Evolutionary conservation across 176 grass and related monocot species (phyloP), one percentile per base, ranked within the genome.

Genomic region (Echinochloa phyllopogon): DNA sequence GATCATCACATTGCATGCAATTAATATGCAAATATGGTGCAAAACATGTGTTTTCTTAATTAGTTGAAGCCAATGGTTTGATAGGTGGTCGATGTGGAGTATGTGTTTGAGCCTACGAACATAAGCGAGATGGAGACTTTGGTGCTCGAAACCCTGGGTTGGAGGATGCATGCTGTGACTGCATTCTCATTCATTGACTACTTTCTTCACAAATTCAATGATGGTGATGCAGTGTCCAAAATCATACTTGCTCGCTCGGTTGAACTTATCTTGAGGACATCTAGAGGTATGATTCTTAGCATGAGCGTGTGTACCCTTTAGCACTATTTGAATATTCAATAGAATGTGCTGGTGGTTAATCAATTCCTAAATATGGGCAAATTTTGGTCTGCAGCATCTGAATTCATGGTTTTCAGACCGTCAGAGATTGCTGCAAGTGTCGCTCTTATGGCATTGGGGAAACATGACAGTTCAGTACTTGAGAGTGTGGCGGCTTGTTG

Each of bases 131-230:
- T 94, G 92, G 92, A 91, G 79, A 14, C 63, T 84, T 64, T 91
- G 42, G 86, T 94, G 58, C 89, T 94, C 27, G 84, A 84, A 39
- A 89, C 89, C 58, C 55, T 94, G 52, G 77, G 83, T 16, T 94
- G 86, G 82, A 88, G 83, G 73, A 87, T 91, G 89, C 86, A 89
- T 62, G 82, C 83, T 64, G 89, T 89, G 74, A 94, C 89, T 63
- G 83, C 92, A 65, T 94, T 75, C 69, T 94, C 92, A 83, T 94
- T 91, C 77, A 77, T 91, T 38, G 92, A 94, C 66, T 94, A 88
- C 87, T 94, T 88, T 75, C 89, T 94, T 65, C 73, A 91, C 74
- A 88, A 86, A 57, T 91, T 94, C 77, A 82, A 18, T 73, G 59
- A 70, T 21, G 75, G 79, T 53, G 83, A 65, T 73, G 68, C 24